phyloP scores from a whole-genome alignment of 2,329 filamentous ascomycete species.

The Pezicula rhizophila region DNA sequence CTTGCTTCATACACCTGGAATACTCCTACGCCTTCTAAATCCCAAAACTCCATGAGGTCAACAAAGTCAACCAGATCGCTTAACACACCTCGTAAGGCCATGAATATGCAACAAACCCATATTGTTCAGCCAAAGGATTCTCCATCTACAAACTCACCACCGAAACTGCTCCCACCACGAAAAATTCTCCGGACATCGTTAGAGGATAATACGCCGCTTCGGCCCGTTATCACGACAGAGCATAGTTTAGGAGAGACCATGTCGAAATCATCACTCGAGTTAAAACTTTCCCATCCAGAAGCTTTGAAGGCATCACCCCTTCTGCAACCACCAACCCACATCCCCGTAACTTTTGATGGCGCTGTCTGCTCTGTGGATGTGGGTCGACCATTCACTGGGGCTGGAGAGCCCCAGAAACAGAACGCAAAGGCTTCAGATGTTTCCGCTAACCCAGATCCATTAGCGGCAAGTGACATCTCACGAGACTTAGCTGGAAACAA shows the following conservation, averaged over 20 bases:
- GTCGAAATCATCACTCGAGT: neutral
- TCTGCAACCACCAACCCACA: neutral
- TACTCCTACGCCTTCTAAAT: conserved; percentile 20
- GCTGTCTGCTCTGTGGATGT: neutral
- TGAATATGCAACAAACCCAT: conserved; percentile 18
- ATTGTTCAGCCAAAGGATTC: conserved; percentile 11
- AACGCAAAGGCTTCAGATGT: too few species aligned
- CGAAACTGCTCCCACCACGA: neutral
- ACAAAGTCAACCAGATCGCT: conserved; percentile 13
- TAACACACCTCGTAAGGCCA: conserved; percentile 8
- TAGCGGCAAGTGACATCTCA: too few species aligned
- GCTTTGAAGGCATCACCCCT: neutral
- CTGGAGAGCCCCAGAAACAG: too few species aligned
- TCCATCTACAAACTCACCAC: neutral
- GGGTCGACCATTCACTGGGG: neutral
- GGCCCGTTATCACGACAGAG: neutral
- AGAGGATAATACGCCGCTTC: neutral
- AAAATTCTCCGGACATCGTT: neutral
- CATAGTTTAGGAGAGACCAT: too few species aligned
- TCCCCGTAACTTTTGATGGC: neutral
- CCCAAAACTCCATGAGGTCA: conserved; percentile 16
- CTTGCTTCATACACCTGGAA: conserved; percentile 24
- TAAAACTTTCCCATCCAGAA: neutral
- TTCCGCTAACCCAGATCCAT: too few species aligned
- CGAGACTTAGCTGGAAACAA: too few species aligned